phyloP scores from a whole-genome alignment of 1,284 basidiomycete species.

The Ceratobasidium papillatum region DNA sequence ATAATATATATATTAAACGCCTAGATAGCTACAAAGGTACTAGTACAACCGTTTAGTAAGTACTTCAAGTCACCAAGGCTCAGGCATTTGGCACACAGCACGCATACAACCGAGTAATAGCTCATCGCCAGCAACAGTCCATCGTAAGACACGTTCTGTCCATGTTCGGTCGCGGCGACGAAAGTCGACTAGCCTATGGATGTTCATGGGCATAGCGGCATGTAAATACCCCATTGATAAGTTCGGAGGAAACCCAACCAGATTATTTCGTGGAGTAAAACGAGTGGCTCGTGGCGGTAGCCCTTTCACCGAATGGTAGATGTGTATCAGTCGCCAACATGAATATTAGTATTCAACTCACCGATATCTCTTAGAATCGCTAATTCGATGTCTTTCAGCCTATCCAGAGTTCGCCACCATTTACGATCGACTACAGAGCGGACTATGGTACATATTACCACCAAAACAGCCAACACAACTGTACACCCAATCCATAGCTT shows the following conservation, averaged over 20 bases:
- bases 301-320: neutral
- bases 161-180: neutral
- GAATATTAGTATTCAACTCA: neutral
- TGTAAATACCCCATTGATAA: neutral
- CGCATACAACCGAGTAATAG: neutral
- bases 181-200: neutral
- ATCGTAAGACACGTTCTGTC: neutral
- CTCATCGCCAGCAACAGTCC: neutral
- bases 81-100: neutral
- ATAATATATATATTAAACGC: no score
- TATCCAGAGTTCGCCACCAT: no score
- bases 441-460: neutral
- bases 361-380: neutral
- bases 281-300: neutral
- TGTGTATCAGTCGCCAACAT: no score
- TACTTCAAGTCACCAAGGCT: neutral
- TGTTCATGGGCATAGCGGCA: neutral
- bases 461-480: neutral
- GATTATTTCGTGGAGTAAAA: neutral
- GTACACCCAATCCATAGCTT: neutral
- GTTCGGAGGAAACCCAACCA: neutral
- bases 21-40: no score
- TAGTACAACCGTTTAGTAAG: no score
- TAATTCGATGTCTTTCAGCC: neutral
- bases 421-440: neutral